These are phyloP conservation scores for Paramecium biaurelia DNA, from an alignment of 73 alveolate species.

Conservation along the genomic window DNA sequence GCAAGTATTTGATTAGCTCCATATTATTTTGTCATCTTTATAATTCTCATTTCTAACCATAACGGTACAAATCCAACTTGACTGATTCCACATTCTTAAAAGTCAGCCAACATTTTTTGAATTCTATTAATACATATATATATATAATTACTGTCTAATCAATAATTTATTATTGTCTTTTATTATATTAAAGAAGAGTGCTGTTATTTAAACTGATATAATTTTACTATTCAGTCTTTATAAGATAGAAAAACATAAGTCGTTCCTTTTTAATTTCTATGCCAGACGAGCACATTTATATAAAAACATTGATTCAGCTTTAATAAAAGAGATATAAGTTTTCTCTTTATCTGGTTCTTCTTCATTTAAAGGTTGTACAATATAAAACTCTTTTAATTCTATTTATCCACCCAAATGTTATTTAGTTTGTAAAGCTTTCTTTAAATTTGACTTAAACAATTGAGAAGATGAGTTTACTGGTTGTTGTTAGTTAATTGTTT, in stretches of 20 bases:
- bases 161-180: background rate
- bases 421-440: background rate
- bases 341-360: background rate
- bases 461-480: background rate
- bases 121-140: background rate
- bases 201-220: background rate
- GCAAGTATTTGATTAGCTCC: background rate
- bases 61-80: background rate
- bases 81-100: constrained; percentile 10
- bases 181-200: background rate
- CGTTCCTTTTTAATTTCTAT: background rate
- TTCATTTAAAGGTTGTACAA: background rate
- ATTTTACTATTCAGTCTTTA: background rate
- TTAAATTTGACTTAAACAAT: background rate
- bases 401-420: background rate
- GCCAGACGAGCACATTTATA: constrained; percentile 36
- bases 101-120: background rate
- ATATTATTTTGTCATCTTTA: background rate
- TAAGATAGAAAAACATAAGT: background rate
- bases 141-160: background rate
- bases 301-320: constrained; percentile 10
- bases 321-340: background rate
- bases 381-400: background rate
- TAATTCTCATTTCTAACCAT: background rate
- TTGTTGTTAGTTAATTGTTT: background rate